These are phyloP conservation scores for Rhodotorula diobovata DNA, from an alignment of 768 basidiomycete species.

Conservation along the genomic window DNA sequence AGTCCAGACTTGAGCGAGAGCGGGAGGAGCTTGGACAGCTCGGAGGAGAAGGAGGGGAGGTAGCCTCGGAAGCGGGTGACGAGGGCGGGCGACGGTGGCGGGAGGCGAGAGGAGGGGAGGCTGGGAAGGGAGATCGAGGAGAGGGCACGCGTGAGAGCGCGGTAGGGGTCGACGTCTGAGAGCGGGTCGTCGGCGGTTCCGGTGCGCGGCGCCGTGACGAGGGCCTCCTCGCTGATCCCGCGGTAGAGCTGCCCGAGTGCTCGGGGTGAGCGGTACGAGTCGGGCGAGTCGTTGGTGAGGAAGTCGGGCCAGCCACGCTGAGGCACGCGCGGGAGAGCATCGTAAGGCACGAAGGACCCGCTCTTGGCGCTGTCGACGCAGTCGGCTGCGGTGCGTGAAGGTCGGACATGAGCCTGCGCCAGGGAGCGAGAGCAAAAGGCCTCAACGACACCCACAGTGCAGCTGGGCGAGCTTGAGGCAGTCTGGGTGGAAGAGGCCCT, in stretches of 20 bases:
- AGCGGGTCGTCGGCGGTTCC: neutral
- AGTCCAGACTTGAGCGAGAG: neutral
- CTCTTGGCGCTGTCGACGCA: constrained; percentile 22
- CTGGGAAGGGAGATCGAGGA: neutral
- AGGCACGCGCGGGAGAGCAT: neutral
- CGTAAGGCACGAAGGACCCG: neutral
- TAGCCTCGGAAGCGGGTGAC: neutral
- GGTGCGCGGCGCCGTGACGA: neutral
- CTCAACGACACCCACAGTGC: constrained; percentile 11
- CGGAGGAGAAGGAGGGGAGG: constrained; percentile 5
- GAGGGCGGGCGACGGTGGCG: neutral
- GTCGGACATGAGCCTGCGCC: too few species aligned
- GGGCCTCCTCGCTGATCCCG: constrained; percentile 48
- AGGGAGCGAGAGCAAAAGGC: too few species aligned
- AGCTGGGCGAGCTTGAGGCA: constrained; percentile 39
- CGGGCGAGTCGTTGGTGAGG: constrained; percentile 52
- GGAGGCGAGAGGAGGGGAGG: neutral
- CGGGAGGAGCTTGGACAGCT: constrained; percentile 6
- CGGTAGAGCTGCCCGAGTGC: constrained; percentile 71
- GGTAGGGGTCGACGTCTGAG: neutral
- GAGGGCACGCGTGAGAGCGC: neutral
- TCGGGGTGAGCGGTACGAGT: constrained; percentile 66
- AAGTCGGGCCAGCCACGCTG: constrained; percentile 27
- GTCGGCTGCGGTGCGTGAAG: constrained; percentile 16
- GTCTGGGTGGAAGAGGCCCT: constrained; percentile 32